Base-by-base conservation (phyloP, 495 filamentous ascomycete species). In the Rostrohypoxylon terebratum region DNA sequence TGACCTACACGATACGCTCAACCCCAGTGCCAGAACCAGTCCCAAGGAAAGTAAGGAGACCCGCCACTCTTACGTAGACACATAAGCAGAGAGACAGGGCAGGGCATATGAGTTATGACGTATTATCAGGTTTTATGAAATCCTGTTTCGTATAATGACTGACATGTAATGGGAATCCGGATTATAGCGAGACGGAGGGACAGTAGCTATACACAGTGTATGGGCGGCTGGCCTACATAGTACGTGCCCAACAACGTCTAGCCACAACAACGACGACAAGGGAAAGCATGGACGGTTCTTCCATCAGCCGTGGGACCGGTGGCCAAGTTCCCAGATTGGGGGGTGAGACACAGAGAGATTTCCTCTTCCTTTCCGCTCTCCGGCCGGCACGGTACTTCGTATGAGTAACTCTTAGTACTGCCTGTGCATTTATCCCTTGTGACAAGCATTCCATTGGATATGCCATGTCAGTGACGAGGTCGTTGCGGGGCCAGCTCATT, bases 381-480 rank as follows among this genome's bases (percentile, higher is more conserved):
- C 71, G 71, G 71, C 62, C 71, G 66, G 66, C 66, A 73, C 61
- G 61, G 66, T 66, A 31, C 71, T 69, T 69, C 45, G 50, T 34
- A 62, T 58, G 55, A 50, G 51, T 50, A 44, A 58, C 33, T 25
- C 50, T 44, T 59, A 59, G 51, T 74, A 74, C 66, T 58, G 58
- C 71, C 66, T 69, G 60, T 74, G 71, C 65, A 74, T 74, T 74
- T 69, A 74, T 74, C 71, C 71, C 71, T 66, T 74, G 66, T 73
- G 71, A 74, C 71, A 69, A 63, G 71, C 71, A 66, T 69, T 62
- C 66, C 62, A 74, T 74, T 74, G 71, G 71, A 69, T 68, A 65
- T 58, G 48, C 62, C 57, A 59, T 62, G 66, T 63, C 51, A 74
- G 71, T 74, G 71, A 74, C 71, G 66, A 73, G 47, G 65, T 73